A percentile compares a stretch with the other conserved stretches of the same genome.
These are phyloP conservation scores for Penicillium sp. DNA, from an alignment of 2,329 filamentous ascomycete species.

Conservation along the genomic window DNA sequence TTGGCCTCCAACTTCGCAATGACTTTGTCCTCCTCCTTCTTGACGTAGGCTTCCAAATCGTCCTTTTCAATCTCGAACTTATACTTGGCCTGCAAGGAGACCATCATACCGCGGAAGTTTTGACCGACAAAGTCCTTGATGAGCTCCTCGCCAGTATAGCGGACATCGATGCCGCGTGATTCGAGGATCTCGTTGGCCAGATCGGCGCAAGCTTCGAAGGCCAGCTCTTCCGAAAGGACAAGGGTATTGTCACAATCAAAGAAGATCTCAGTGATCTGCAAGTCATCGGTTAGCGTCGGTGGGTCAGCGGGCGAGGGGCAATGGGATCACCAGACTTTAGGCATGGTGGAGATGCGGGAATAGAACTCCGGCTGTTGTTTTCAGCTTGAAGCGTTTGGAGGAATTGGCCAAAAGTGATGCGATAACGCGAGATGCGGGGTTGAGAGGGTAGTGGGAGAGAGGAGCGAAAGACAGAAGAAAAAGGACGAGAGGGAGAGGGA, in stretches of 20 bases:
- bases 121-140: constrained; percentile 89
- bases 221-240: constrained; percentile 85
- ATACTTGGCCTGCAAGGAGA: constrained; percentile 74
- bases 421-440: not conserved
- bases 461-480: not conserved
- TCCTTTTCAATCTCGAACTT: constrained; percentile 69
- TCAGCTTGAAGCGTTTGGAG: constrained; percentile 2
- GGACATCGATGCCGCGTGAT: constrained; percentile 64
- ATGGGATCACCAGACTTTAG: constrained; percentile 35
- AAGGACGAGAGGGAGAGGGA: not conserved
- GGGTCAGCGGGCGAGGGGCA: constrained; percentile 5
- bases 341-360: constrained; percentile 31
- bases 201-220: constrained; percentile 88
- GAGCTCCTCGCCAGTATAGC: constrained; percentile 78
- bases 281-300: constrained; percentile 20
- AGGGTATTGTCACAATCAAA: constrained; percentile 87
- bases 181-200: constrained; percentile 85
- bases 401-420: constrained; percentile 2
- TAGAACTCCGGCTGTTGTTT: constrained; percentile 1
- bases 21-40: constrained; percentile 78
- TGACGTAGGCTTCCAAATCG: constrained; percentile 75
- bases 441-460: not conserved
- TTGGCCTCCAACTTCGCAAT: constrained; percentile 76
- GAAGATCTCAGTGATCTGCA: constrained; percentile 70
- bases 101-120: constrained; percentile 93